These are phyloP conservation scores for Harringtonia aguacate DNA, from an alignment of 2,329 filamentous ascomycete genomes.

Conservation along the genomic window DNA sequence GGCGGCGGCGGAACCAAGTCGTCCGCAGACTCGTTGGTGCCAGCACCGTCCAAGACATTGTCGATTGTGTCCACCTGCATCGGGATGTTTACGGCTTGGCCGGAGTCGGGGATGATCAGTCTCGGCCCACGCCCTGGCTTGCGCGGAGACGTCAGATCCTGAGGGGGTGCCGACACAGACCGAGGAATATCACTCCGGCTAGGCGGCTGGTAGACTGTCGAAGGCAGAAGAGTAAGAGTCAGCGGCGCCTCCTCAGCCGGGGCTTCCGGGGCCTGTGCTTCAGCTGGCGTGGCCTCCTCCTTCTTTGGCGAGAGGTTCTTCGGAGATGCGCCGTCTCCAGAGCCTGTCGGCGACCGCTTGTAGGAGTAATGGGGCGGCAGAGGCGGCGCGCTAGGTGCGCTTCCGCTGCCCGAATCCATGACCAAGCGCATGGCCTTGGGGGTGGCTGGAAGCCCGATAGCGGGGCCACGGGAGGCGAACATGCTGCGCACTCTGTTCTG, in stretches of 20 bases:
- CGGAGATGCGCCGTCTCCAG: conserved; percentile 16
- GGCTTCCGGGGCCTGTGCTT: conserved; percentile 16
- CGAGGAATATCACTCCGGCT: conserved; percentile 35
- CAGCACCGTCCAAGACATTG: too few species aligned
- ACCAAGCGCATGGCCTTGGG: conserved; percentile 83
- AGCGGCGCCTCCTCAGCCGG: conserved; percentile 16
- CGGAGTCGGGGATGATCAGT: conserved; percentile 3
- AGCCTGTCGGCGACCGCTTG: conserved; percentile 26
- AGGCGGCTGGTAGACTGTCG: conserved; percentile 48
- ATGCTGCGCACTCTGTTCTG: conserved; percentile 28
- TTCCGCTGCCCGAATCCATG: conserved; percentile 43
- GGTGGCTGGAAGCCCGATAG: conserved; percentile 77
- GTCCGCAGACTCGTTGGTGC: conserved; percentile 31
- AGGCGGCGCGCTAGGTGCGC: conserved; percentile 34
- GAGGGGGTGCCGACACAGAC: conserved; percentile 50
- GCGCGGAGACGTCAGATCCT: neutral
- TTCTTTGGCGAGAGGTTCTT: conserved; percentile 19
- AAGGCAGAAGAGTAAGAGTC: conserved; percentile 43
- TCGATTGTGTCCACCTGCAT: neutral
- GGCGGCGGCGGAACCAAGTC: conserved; percentile 38
- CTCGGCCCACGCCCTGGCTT: conserved; percentile 3
- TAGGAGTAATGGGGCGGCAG: conserved; percentile 35
- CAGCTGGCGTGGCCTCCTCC: conserved; percentile 9
- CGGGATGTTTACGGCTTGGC: neutral
- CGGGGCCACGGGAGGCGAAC: conserved; percentile 34